Percentiles rank a stretch among this genome's conserved stretches.
These are phyloP conservation scores for Lathyrus aphaca DNA, from an alignment of 306 rosid species.

Conservation along the genomic window DNA sequence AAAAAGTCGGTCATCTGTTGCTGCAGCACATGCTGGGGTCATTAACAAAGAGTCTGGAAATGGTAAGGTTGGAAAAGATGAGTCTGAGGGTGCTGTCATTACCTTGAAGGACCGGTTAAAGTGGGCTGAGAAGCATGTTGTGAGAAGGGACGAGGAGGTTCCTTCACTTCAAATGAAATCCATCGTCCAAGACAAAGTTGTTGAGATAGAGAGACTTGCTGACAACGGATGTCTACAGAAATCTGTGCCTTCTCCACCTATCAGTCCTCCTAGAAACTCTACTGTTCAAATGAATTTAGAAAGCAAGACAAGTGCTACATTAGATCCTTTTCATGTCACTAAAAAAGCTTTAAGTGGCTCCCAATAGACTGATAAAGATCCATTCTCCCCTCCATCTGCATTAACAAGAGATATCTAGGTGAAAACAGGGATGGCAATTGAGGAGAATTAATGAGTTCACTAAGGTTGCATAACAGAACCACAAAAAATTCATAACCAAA, in stretches of 20 bases:
- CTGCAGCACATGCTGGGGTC: slow-evolving; percentile 51
- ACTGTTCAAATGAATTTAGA: slow-evolving; percentile 51
- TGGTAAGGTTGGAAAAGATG: too few relatives aligned
- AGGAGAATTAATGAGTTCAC: too few relatives aligned
- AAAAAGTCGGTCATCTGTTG: slow-evolving; percentile 64
- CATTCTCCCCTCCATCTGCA: slow-evolving; percentile 50
- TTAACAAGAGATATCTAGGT: too few relatives aligned
- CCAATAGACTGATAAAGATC: slow-evolving; percentile 57
- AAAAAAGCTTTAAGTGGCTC: slow-evolving; percentile 51
- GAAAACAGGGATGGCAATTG: too few relatives aligned
- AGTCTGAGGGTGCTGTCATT: too few relatives aligned
- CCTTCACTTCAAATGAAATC: slow-evolving; percentile 57
- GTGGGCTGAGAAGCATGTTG: too few relatives aligned
- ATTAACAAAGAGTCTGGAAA: too few relatives aligned
- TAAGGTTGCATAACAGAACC: too few relatives aligned
- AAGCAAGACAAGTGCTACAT: slow-evolving; percentile 45
- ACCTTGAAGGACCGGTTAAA: too few relatives aligned
- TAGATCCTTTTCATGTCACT: slow-evolving; percentile 51
- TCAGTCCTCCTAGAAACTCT: slow-evolving; percentile 51
- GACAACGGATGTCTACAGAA: slow-evolving; percentile 56
- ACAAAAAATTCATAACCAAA: too few relatives aligned
- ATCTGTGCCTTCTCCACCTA: slow-evolving; percentile 34
- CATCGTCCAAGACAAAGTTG: slow-evolving; percentile 57
- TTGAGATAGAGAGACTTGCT: slow-evolving; percentile 55
- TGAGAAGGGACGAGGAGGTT: too few relatives aligned